These are phyloP conservation scores for Leishmania amazonensis DNA, from an alignment of 208 protist genomes.

Conservation along the genomic window DNA sequence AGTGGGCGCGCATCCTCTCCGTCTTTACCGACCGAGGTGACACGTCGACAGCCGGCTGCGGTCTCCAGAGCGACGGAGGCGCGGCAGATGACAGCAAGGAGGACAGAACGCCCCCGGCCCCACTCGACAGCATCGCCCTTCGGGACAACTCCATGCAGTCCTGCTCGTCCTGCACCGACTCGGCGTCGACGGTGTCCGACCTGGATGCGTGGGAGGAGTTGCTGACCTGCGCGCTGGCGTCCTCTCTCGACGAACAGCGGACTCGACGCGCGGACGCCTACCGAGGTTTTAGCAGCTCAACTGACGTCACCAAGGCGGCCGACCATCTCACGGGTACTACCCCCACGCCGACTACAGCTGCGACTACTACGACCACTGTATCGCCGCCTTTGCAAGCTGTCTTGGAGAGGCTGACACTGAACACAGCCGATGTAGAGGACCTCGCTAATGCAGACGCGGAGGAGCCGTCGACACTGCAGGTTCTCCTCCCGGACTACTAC, in stretches of 20 bases:
- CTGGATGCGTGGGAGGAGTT: conserved; percentile 30
- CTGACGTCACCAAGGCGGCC: background rate
- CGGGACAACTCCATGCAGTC: background rate
- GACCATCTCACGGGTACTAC: background rate
- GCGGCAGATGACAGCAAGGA: background rate
- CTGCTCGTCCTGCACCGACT: conserved; percentile 9
- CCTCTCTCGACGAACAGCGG: background rate
- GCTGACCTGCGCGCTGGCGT: background rate
- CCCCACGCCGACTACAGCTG: background rate
- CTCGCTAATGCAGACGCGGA: background rate
- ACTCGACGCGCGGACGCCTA: background rate
- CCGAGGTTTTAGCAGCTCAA: background rate
- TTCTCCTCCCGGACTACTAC: conserved; percentile 22
- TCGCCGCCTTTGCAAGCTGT: background rate
- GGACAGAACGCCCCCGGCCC: background rate
- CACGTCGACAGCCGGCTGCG: background rate
- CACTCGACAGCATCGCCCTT: background rate
- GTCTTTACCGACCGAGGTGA: background rate
- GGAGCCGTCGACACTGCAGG: conserved; percentile 9
- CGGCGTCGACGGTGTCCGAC: conserved; percentile 27
- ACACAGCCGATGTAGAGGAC: conserved; percentile 23
- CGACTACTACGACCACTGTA: background rate
- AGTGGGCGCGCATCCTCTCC: conserved; percentile 12
- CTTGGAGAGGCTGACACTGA: conserved; percentile 1
- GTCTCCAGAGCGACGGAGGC: background rate